Evolutionary conservation across 2,329 filamentous ascomycete genomes (phyloP).

Genomic region (Neocucurbitaria cava): DNA sequence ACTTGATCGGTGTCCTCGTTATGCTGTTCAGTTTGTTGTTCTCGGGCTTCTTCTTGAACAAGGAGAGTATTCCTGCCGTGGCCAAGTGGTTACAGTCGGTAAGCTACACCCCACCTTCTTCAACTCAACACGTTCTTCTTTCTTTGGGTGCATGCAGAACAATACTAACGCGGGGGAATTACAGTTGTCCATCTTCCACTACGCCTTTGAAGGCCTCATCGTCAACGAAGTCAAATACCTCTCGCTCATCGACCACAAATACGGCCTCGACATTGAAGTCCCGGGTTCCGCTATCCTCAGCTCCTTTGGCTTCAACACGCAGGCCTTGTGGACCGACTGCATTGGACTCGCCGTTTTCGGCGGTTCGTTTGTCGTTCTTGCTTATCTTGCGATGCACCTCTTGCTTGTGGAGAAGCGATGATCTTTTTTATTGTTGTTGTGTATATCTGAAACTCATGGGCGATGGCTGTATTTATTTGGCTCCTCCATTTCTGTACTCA

Average conservation of each 20-base stretch:
- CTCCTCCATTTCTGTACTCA: too few relatives aligned
- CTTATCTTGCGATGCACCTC: constrained; percentile 92
- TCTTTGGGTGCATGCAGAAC: neutral
- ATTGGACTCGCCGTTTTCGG: constrained; percentile 83
- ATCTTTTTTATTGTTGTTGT: neutral
- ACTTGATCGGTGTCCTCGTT: constrained; percentile 89
- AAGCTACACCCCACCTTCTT: constrained; percentile 37
- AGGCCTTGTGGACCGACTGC: constrained; percentile 84
- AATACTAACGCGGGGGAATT: constrained; percentile 19
- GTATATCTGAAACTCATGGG: neutral
- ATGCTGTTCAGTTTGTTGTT: constrained; percentile 98
- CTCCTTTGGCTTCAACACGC: constrained; percentile 91
- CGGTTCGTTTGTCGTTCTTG: constrained; percentile 81
- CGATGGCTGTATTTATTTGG: neutral
- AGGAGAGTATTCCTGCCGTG: constrained; percentile 85
- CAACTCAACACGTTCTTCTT: too few relatives aligned
- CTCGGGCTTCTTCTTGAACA: constrained; percentile 91
- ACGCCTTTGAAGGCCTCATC: constrained; percentile 93
- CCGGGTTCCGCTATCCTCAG: constrained; percentile 93
- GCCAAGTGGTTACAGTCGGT: constrained; percentile 88
- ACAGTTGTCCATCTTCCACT: constrained; percentile 94
- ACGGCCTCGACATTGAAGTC: constrained; percentile 94
- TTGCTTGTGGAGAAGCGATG: constrained; percentile 88
- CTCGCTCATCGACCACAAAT: constrained; percentile 90
- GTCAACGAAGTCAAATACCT: constrained; percentile 95